Evolutionary conservation across 2,329 filamentous ascomycete species (phyloP), one percentile per base, ranked within the genome.

Genomic region (Sclerotinia borealis): DNA sequence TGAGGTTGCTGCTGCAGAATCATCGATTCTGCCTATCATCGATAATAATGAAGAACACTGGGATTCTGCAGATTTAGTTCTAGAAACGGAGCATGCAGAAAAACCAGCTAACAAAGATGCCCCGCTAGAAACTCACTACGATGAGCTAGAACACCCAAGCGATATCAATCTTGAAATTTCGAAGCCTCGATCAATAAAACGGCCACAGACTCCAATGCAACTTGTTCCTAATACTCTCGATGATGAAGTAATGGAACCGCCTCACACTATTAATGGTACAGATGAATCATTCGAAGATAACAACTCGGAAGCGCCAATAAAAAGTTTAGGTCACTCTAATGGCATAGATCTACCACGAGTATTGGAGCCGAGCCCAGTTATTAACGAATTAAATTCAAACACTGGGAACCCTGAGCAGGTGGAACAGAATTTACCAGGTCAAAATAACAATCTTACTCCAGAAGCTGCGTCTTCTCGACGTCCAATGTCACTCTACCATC

Each of bases 251-350:
- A 55, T 10, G 3, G 63, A 67, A 31, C 65, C 65, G 19, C 64
- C 65, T 19, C 61, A 31, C 11, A 66, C 63, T 8, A 59, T 67
- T 11, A 25, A 64, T 13, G 51, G 61, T 25, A 39, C 64, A 7
- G 64, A 68, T 49, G 29, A 63, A 36, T 39, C 66, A 9, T 65
- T 67, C 15, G 48, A 63, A 19, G 9, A 19, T 13, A n/a, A 55
- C 11, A 29, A 31, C n/a, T 29, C 22, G 22, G 13, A 61, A 36
- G 47, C 13, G n/a, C 13, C 37, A 31, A 55, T 37, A 59, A 52
- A 29, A 63, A 45, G 19, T 22, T 3, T 29, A 19, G 25, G 59
- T 19, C 43, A 55, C n/a, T 65, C 64, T 39, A 61, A 63, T 37
- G 61, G 54, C 34, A 19, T 13, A 4, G n/a, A 34, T 34, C 9